Conservation (phyloP, 2,329 filamentous ascomycete genomes). For the Aspergillus sp. region DNA sequence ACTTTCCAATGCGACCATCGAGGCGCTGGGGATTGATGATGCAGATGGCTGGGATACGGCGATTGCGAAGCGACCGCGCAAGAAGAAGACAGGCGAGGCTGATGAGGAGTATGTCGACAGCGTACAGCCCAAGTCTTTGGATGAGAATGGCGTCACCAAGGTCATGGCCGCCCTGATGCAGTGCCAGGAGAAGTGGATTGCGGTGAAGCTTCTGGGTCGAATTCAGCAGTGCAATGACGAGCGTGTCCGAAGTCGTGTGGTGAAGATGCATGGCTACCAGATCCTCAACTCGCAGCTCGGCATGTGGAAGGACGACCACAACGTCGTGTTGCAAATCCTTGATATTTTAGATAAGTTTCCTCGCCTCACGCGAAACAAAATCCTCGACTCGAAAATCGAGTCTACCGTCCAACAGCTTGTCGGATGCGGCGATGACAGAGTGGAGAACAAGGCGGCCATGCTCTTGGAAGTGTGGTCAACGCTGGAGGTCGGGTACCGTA, state of each 20-base stretch:
- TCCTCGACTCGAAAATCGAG: constrained; percentile 92
- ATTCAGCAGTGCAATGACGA: constrained; percentile 83
- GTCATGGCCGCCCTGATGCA: constrained; percentile 96
- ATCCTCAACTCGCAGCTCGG: constrained; percentile 81
- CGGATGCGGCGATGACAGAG: constrained; percentile 60
- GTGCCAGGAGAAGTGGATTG: constrained; percentile 99
- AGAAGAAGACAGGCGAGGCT: constrained; percentile 84
- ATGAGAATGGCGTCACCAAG: constrained; percentile 77
- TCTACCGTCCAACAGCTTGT: constrained; percentile 62
- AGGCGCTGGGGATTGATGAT: constrained; percentile 91
- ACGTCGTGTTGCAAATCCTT: constrained; percentile 79
- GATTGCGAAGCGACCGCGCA: constrained; percentile 79
- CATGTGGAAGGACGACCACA: constrained; percentile 79
- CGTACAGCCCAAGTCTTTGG: constrained; percentile 66
- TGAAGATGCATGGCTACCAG: constrained; percentile 94
- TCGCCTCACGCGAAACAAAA: constrained; percentile 90
- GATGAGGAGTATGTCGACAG: constrained; percentile 95
- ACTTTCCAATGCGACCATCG: constrained; percentile 76
- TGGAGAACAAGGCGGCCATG: constrained; percentile 59
- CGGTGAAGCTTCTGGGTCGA: constrained; percentile 82
- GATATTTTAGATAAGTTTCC: constrained; percentile 84
- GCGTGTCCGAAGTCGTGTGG: constrained; percentile 74
- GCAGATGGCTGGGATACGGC: constrained; percentile 84
- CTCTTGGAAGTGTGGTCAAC: constrained; percentile 81
- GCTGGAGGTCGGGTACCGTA: constrained; percentile 82